phyloP scores from a whole-genome alignment of 2,329 filamentous ascomycete genomes.

The Hypoxylon sp. region DNA sequence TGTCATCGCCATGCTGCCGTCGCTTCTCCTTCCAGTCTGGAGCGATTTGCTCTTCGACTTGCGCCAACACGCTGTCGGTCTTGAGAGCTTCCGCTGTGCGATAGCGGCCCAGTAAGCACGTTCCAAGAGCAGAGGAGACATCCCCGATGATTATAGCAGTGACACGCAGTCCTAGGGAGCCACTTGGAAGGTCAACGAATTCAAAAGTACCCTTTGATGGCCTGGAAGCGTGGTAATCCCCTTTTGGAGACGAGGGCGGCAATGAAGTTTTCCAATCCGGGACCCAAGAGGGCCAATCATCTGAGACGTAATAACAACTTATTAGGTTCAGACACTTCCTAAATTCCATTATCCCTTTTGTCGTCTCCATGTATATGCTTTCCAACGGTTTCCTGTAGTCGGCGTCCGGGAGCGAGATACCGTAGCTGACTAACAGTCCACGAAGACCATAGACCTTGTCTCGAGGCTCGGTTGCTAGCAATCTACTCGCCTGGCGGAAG shows the following conservation, averaged over 20 bases:
- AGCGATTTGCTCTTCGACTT: slow-evolving; percentile 5
- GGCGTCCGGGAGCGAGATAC: slow-evolving; percentile 6
- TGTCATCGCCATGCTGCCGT: neutral
- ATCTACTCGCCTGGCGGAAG: slow-evolving; percentile 12
- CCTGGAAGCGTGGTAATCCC: slow-evolving; percentile 8
- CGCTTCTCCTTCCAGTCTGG: slow-evolving; percentile 5
- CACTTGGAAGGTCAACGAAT: neutral
- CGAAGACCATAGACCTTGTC: slow-evolving; percentile 18
- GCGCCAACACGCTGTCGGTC: neutral
- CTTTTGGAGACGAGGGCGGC: slow-evolving; percentile 9
- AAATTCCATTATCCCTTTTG: slow-evolving; percentile 1
- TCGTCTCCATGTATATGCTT: slow-evolving; percentile 13
- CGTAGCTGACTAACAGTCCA: slow-evolving; percentile 19
- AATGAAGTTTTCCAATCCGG: slow-evolving; percentile 12
- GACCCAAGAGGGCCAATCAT: slow-evolving; percentile 11
- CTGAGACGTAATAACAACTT: slow-evolving; percentile 12
- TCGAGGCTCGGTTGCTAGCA: slow-evolving; percentile 16
- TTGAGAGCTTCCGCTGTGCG: neutral
- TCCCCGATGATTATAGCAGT: neutral
- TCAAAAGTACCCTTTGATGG: slow-evolving; percentile 2
- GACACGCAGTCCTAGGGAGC: neutral
- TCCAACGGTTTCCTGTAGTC: slow-evolving; percentile 13
- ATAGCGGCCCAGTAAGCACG: neutral
- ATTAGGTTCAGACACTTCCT: slow-evolving; percentile 8
- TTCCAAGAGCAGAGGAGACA: neutral